These are phyloP conservation scores for Suillus plorans DNA, from an alignment of 768 basidiomycete genomes.

Conservation along the genomic window DNA sequence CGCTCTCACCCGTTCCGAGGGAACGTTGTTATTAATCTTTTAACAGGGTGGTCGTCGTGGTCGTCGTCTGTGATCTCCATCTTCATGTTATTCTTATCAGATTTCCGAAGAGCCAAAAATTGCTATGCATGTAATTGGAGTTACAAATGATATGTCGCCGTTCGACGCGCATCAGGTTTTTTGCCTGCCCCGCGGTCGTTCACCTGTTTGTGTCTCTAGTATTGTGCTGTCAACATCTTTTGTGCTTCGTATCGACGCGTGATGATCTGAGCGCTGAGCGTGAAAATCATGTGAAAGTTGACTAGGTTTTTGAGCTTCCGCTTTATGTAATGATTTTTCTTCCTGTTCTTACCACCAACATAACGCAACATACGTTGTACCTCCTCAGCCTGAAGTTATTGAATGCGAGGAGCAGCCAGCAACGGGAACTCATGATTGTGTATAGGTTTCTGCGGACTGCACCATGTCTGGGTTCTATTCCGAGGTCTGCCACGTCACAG, in stretches of 20 bases:
- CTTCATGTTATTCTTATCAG: constrained; percentile 13
- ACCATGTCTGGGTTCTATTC: constrained; percentile 60
- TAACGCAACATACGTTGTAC: background rate
- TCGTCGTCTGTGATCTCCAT: constrained; percentile 75
- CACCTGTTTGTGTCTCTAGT: constrained; percentile 15
- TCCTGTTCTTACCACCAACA: background rate
- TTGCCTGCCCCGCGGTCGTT: constrained; percentile 80
- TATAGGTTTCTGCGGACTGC: constrained; percentile 62
- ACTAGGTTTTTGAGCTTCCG: too few relatives aligned
- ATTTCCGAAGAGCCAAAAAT: constrained; percentile 19
- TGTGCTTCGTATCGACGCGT: constrained; percentile 2
- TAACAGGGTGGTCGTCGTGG: constrained; percentile 95
- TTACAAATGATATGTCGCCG: constrained; percentile 68
- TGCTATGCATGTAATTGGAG: constrained; percentile 32
- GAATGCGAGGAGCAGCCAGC: background rate
- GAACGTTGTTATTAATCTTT: constrained; percentile 6
- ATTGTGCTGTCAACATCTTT: constrained; percentile 4
- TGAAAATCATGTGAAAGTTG: background rate
- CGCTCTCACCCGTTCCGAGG: background rate
- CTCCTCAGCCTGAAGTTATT: background rate
- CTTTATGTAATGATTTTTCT: too few relatives aligned
- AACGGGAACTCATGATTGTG: constrained; percentile 53
- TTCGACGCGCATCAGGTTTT: constrained; percentile 81
- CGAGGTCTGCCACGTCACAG: constrained; percentile 50
- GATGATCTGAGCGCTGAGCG: background rate